These are phyloP conservation scores for Psilocybe cubensis DNA, from an alignment of 768 basidiomycete species.

Conservation along the genomic window DNA sequence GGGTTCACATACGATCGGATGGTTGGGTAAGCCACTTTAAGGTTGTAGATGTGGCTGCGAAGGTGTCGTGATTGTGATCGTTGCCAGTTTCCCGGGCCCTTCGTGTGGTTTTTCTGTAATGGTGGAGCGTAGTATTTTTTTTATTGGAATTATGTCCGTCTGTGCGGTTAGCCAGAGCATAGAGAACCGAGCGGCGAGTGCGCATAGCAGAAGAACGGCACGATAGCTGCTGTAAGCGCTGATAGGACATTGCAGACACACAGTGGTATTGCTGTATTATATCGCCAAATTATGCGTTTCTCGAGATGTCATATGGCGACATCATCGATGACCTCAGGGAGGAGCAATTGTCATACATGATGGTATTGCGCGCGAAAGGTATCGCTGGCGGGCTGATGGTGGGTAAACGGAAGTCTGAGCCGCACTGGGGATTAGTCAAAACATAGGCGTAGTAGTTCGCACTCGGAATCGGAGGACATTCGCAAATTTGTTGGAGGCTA, in stretches of 20 bases:
- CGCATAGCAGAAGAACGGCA: not conserved
- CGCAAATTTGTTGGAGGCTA: not conserved
- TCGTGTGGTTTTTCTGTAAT: not conserved
- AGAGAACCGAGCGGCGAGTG: not conserved
- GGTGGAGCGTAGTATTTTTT: constrained; percentile 2
- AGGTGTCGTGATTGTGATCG: constrained; percentile 1
- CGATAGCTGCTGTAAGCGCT: not conserved
- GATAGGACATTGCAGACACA: not conserved
- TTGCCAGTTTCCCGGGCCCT: constrained; percentile 3
- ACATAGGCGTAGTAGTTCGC: not conserved
- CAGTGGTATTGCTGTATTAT: not conserved
- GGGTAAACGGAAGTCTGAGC: not conserved
- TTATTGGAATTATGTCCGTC: not conserved
- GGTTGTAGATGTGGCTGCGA: not conserved
- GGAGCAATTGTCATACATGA: constrained; percentile 14
- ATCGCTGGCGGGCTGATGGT: constrained; percentile 6
- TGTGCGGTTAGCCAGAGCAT: not conserved
- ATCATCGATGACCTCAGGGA: constrained; percentile 28
- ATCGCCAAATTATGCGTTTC: not conserved
- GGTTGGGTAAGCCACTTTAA: not conserved
- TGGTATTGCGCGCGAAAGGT: constrained; percentile 10
- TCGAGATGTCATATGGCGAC: constrained; percentile 1
- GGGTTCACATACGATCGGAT: not conserved
- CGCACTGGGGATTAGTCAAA: not conserved
- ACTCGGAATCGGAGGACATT: not conserved